Base-by-base conservation (phyloP, 768 basidiomycete species). In the Lyophyllum decastes region DNA sequence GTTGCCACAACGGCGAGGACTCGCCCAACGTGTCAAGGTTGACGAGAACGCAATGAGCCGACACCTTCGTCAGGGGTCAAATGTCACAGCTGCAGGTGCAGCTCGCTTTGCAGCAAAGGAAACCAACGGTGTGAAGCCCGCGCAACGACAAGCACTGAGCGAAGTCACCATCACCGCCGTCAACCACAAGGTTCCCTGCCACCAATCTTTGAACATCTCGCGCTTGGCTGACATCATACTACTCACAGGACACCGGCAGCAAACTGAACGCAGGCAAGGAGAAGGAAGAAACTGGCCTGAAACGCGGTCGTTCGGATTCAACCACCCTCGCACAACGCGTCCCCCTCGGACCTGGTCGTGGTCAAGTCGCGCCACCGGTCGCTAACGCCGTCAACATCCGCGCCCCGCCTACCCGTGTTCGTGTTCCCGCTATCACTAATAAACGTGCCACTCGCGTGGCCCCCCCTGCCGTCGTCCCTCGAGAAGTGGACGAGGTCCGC, bases 121-220 rank as follows among this genome's bases (percentile, higher is more conserved):
- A n/a, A 34, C 50, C 56, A 75, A 74, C 59, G 71, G 65, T 34
- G 72, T 78, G 63, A 94, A 92, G 78, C 76, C 75, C 33, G 79
- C 76, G 43, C 74, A 78, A 69, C 83, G 94, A 62, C 80, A 88
- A 30, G 92, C 87, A 40, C 80, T 95, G 49, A 84, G 86, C 57
- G 93, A 94, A 74, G 92, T 95, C 61, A 89, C 89, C 45, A 87
- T 83, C 50, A 83, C 83, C 59, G 86, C 88, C 55, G 83, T 91
- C 51, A 92, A 91, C 72, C 84, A 86, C 70, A 92, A 89, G 77
- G 90, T 89, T 67, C 62, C 82, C 69, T 17, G 49, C 50, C 67
- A 47, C 46, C 38, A 44, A 54, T 50, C 44, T 60, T 50, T 55
- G n/a, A 50, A 14, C 50, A 27, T 57, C 27, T 35, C 19, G 14